These are phyloP conservation scores for Fusarium verrucosum DNA, from an alignment of 2,329 filamentous ascomycete genomes.

Conservation along the genomic window DNA sequence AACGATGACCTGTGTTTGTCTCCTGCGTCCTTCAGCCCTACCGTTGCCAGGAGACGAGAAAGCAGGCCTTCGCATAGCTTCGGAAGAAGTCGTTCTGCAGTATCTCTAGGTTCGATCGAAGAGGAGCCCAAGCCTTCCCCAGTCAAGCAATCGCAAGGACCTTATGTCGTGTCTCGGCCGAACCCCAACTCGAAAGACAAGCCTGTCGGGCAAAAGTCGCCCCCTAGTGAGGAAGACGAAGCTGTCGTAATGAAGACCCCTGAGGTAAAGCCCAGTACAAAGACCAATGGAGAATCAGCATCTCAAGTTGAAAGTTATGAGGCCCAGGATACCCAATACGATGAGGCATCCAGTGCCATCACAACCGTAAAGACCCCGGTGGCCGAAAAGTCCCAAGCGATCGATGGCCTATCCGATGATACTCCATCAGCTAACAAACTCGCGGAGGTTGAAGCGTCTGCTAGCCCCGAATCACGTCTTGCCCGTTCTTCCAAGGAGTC, in stretches of 20 bases:
- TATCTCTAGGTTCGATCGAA: constrained; percentile 58
- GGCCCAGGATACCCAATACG: constrained; percentile 7
- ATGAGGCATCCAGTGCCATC: background rate
- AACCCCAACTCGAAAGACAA: constrained; percentile 35
- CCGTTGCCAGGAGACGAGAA: constrained; percentile 46
- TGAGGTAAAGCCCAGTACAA: constrained; percentile 30
- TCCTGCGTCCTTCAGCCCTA: constrained; percentile 50
- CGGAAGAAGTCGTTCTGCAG: constrained; percentile 50
- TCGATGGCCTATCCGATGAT: background rate
- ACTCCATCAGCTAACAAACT: background rate
- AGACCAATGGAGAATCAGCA: constrained; percentile 12
- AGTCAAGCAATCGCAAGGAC: constrained; percentile 15
- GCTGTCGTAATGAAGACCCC: constrained; percentile 49
- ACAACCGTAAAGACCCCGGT: background rate
- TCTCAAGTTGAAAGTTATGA: constrained; percentile 31
- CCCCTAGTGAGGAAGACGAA: constrained; percentile 54
- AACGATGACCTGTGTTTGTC: constrained; percentile 50
- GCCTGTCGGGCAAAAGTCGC: constrained; percentile 33
- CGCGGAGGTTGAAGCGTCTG: background rate
- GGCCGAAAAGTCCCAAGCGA: background rate
- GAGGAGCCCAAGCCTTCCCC: constrained; percentile 51
- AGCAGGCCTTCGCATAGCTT: constrained; percentile 48
- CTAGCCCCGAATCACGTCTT: background rate
- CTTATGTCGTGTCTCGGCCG: constrained; percentile 35
- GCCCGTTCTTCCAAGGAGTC: background rate